phyloP scores from a whole-genome alignment of 768 basidiomycete species.

The Lyophyllum shimeji region DNA sequence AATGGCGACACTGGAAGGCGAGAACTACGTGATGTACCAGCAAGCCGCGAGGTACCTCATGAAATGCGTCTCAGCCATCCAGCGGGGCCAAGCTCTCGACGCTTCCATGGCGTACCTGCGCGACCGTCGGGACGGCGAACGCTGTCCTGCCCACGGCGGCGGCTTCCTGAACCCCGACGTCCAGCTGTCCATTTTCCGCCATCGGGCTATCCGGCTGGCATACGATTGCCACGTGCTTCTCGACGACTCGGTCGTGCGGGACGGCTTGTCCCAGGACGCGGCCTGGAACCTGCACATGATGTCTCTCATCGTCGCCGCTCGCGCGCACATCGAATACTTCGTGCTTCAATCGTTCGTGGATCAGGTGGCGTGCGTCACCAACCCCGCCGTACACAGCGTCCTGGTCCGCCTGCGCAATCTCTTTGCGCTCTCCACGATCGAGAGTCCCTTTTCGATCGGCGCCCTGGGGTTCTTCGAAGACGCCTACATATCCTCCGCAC shows the following conservation, averaged over 20 bases:
- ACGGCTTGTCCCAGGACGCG: conserved; percentile 8
- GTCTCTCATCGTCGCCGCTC: conserved; percentile 21
- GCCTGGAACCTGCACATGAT: conserved; percentile 28
- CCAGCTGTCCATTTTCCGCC: conserved; percentile 20
- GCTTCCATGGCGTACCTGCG: conserved; percentile 12
- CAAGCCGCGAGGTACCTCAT: conserved; percentile 26
- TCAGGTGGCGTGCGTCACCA: conserved; percentile 4
- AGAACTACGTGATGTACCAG: conserved; percentile 28
- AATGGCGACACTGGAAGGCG: conserved; percentile 23
- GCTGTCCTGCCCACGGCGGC: conserved; percentile 1
- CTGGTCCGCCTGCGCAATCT: conserved; percentile 19
- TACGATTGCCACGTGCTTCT: conserved; percentile 16
- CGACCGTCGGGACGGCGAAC: neutral
- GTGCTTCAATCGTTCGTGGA: conserved; percentile 21
- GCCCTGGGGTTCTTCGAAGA: conserved; percentile 23
- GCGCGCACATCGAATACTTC: conserved; percentile 23
- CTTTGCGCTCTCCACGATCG: conserved; percentile 24
- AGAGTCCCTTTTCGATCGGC: conserved; percentile 19
- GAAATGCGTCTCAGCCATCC: conserved; percentile 14
- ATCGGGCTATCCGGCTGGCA: conserved; percentile 21
- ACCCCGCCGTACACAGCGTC: conserved; percentile 8
- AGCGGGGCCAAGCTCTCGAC: neutral
- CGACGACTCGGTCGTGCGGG: conserved; percentile 4
- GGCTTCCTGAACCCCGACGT: conserved; percentile 16
- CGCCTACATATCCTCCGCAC: conserved; percentile 15